phyloP scores from a whole-genome alignment of 164 flowering plant genomes.

The Paratinospora sagittata region DNA sequence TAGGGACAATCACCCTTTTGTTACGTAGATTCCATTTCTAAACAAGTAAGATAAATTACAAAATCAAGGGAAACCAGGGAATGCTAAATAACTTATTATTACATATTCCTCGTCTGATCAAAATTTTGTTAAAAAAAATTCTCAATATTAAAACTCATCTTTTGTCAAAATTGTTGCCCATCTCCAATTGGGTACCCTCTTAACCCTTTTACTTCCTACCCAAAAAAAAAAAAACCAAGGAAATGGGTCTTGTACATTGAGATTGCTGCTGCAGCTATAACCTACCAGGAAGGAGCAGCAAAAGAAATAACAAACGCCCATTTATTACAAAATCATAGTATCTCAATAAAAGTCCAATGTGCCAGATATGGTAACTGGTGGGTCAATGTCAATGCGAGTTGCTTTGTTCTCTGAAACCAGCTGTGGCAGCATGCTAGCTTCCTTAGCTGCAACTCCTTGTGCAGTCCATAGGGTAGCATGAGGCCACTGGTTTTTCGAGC shows the following conservation, averaged over 20 bases:
- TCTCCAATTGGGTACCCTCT: background rate
- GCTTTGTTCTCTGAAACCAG: slow-evolving; percentile 69
- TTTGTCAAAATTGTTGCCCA: background rate
- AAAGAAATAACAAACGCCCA: background rate
- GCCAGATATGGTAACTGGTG: slow-evolving; percentile 36
- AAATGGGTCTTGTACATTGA: background rate
- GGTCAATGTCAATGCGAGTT: slow-evolving; percentile 49
- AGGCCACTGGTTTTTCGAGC: slow-evolving; percentile 79
- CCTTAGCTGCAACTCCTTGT: slow-evolving; percentile 62
- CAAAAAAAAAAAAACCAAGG: background rate
- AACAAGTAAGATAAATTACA: too few species aligned
- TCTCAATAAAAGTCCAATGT: slow-evolving; percentile 28
- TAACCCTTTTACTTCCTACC: background rate
- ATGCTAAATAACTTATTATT: background rate
- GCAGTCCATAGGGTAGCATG: slow-evolving; percentile 93
- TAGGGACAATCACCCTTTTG: too few species aligned
- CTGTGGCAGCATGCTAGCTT: slow-evolving; percentile 66
- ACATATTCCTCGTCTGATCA: background rate
- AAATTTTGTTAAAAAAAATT: background rate
- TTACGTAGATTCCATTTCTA: too few species aligned
- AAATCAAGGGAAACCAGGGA: background rate
- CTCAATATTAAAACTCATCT: background rate
- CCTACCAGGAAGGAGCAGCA: background rate
- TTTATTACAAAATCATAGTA: background rate
- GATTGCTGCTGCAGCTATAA: background rate